Conservation (phyloP, 1,139 yeast genomes). For the Yamadazyma kanchanaburiensis region DNA sequence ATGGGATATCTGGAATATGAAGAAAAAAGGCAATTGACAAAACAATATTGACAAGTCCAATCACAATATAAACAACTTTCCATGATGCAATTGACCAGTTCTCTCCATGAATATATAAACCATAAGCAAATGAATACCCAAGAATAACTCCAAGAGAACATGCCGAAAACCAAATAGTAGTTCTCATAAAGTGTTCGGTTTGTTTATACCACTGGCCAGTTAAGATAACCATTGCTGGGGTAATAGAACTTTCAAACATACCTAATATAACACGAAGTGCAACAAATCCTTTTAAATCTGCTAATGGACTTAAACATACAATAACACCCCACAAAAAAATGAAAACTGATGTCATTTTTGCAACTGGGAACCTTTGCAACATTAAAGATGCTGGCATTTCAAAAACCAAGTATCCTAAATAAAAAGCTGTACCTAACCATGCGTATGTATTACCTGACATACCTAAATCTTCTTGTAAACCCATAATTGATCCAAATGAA, state of each 20-base stretch:
- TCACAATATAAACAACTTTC: slow-evolving; percentile 29
- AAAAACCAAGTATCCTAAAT: slow-evolving; percentile 50
- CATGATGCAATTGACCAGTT: slow-evolving; percentile 22
- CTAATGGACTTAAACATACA: slow-evolving; percentile 24
- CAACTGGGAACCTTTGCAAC: slow-evolving; percentile 36
- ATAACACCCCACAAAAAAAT: slow-evolving; percentile 29
- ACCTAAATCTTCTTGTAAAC: slow-evolving; percentile 43
- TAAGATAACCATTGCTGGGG: slow-evolving; percentile 59
- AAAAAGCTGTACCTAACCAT: slow-evolving; percentile 61
- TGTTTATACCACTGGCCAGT: slow-evolving; percentile 27
- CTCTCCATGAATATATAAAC: slow-evolving; percentile 14
- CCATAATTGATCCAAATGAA: slow-evolving; percentile 60
- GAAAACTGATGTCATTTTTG: slow-evolving; percentile 21
- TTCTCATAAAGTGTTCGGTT: slow-evolving; percentile 21
- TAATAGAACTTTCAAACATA: slow-evolving; percentile 47
- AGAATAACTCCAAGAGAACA: slow-evolving; percentile 30
- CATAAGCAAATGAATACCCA: slow-evolving; percentile 26
- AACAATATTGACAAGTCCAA: slow-evolving; percentile 27
- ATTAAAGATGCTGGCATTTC: slow-evolving; percentile 44
- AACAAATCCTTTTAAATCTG: slow-evolving; percentile 26
- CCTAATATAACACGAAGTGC: slow-evolving; percentile 42
- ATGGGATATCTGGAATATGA: slow-evolving; percentile 30
- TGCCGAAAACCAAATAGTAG: slow-evolving; percentile 27
- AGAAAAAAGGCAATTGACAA: slow-evolving; percentile 17
- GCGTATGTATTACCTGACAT: slow-evolving; percentile 52